Conservation (phyloP, 2,329 filamentous ascomycete species). For the Colletotrichum tamarilloi region DNA sequence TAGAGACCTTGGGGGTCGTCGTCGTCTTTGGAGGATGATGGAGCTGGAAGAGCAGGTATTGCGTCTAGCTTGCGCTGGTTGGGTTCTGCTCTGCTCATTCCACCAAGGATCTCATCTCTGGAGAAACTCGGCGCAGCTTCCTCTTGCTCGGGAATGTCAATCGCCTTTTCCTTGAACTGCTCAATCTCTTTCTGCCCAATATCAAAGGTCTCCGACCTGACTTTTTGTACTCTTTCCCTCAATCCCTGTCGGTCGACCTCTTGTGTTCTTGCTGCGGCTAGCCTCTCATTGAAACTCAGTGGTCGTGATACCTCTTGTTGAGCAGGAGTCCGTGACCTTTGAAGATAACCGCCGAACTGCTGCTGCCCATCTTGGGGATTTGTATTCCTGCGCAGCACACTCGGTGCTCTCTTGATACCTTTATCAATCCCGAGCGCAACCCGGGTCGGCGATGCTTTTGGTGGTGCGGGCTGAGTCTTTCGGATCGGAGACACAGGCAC, state of each 20-base stretch:
- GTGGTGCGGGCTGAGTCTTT: conserved; percentile 59
- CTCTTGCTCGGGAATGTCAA: conserved; percentile 63
- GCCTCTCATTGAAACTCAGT: conserved; percentile 83
- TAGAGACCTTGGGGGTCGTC: conserved; percentile 27
- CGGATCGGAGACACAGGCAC: conserved; percentile 82
- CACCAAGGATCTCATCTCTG: conserved; percentile 70
- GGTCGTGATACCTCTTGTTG: conserved; percentile 50
- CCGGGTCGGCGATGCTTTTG: conserved; percentile 80
- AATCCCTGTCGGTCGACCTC: conserved; percentile 63
- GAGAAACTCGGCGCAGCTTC: conserved; percentile 63
- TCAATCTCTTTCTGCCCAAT: conserved; percentile 70
- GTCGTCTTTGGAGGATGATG: conserved; percentile 1
- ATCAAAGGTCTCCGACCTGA: conserved; percentile 67
- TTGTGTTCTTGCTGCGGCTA: conserved; percentile 75
- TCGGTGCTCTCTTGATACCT: conserved; percentile 77
- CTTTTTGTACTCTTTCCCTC: conserved; percentile 62
- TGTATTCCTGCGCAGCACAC: conserved; percentile 49
- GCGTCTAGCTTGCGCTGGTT: background rate
- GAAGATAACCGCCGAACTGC: conserved; percentile 53
- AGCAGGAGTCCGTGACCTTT: conserved; percentile 54
- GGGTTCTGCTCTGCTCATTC: conserved; percentile 38
- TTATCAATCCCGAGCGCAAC: conserved; percentile 91
- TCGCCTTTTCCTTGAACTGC: conserved; percentile 66
- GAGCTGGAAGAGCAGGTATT: conserved; percentile 6
- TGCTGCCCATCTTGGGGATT: conserved; percentile 43